phyloP scores from a whole-genome alignment of 306 rosid genomes.

The Corylus americana region DNA sequence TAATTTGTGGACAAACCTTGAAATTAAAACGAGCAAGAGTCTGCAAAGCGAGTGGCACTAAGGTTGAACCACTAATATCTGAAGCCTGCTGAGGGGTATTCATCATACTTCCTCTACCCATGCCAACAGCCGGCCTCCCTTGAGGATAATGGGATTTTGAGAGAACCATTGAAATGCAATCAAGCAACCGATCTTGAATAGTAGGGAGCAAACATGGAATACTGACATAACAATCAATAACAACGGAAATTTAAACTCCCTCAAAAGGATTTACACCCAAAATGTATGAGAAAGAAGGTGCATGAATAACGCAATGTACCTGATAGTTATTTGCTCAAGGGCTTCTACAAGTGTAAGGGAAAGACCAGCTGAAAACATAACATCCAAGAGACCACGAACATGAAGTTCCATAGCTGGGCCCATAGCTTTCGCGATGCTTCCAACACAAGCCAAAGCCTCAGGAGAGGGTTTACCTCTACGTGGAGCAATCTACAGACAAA shows the following conservation, averaged over 20 bases:
- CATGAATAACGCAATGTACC: slow-evolving; percentile 42
- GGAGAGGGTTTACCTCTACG: slow-evolving; percentile 94
- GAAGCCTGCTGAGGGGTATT: slow-evolving; percentile 67
- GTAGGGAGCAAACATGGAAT: slow-evolving; percentile 87
- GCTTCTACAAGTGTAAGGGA: slow-evolving; percentile 88
- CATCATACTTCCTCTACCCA: slow-evolving; percentile 57
- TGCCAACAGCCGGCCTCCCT: slow-evolving; percentile 59
- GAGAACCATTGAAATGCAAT: slow-evolving; percentile 83
- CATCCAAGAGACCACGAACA: slow-evolving; percentile 86
- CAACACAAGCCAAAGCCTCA: slow-evolving; percentile 99
- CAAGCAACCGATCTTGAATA: slow-evolving; percentile 92
- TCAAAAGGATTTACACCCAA: slow-evolving; percentile 14
- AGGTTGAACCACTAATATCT: slow-evolving; percentile 75
- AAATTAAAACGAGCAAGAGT: slow-evolving; percentile 92
- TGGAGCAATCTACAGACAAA: slow-evolving; percentile 83
- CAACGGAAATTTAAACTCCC: slow-evolving; percentile 11
- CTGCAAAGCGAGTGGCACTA: slow-evolving; percentile 90
- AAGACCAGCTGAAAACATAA: slow-evolving; percentile 91
- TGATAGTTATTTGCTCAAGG: slow-evolving; percentile 75
- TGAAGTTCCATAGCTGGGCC: slow-evolving; percentile 87
- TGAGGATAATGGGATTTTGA: slow-evolving; percentile 75
- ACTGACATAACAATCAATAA: slow-evolving; percentile 47
- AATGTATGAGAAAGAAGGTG: slow-evolving; percentile 3
- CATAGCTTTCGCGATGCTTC: slow-evolving; percentile 97
- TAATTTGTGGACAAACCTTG: slow-evolving; percentile 57